A percentile compares a stretch with the other conserved stretches of the same genome.
Evolutionary conservation across 1,284 basidiomycete species (phyloP).

Genomic region (Wallemia ichthyophaga): DNA sequence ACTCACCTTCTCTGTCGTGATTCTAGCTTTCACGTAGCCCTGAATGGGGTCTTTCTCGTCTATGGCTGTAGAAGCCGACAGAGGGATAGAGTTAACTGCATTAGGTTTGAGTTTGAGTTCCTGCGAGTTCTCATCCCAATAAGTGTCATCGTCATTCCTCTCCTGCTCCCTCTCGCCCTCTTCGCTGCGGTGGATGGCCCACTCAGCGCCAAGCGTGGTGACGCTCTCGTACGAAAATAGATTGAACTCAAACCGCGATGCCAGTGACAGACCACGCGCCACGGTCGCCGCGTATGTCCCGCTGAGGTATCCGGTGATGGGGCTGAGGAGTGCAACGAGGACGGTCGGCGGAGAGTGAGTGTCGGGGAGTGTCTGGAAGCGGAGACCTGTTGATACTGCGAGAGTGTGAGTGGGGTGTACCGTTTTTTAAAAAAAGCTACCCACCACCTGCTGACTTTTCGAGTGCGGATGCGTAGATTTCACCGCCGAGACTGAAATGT

Average conservation of each 20-base stretch:
- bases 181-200: slow-evolving; percentile 39
- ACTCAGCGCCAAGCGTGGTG: slow-evolving; percentile 76
- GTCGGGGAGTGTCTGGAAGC: slow-evolving; percentile 12
- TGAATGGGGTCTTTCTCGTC: slow-evolving; percentile 21
- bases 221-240: slow-evolving; percentile 89
- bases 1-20: slow-evolving; percentile 58
- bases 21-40: slow-evolving; percentile 63
- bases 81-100: not conserved
- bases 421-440: slow-evolving; percentile 10
- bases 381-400: slow-evolving; percentile 68
- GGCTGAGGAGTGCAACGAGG: slow-evolving; percentile 78
- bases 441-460: slow-evolving; percentile 71
- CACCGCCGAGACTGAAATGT: slow-evolving; percentile 66
- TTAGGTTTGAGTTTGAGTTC: too few relatives aligned
- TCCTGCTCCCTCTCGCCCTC: too few relatives aligned
- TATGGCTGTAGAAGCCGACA: slow-evolving; percentile 2
- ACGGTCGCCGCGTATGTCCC: slow-evolving; percentile 69
- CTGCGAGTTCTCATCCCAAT: not conserved
- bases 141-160: not conserved
- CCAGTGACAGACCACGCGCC: slow-evolving; percentile 54
- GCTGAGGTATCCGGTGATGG: slow-evolving; percentile 80
- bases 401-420: not conserved
- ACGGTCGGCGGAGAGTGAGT: slow-evolving; percentile 40
- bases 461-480: slow-evolving; percentile 73
- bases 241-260: slow-evolving; percentile 84